These are phyloP conservation scores for Neurospora sp. DNA, from an alignment of 495 filamentous ascomycete genomes.

Conservation along the genomic window DNA sequence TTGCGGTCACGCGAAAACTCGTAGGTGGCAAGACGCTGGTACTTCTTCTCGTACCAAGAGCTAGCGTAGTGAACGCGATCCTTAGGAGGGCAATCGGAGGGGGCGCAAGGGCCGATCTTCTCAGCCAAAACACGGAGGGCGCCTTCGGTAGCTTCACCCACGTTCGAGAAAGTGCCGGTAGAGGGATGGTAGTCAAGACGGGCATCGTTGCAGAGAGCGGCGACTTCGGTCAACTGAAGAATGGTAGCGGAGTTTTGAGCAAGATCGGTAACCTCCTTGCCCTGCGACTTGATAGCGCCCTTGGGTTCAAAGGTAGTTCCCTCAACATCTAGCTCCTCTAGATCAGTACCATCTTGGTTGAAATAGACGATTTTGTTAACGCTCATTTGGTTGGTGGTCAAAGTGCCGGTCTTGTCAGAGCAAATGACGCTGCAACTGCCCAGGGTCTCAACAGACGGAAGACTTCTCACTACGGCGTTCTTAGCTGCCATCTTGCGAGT, in stretches of 20 bases:
- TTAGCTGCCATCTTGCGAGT: slow-evolving; percentile 98
- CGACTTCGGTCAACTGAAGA: slow-evolving; percentile 72
- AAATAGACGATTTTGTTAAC: slow-evolving; percentile 87
- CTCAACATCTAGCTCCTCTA: slow-evolving; percentile 86
- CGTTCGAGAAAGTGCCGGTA: slow-evolving; percentile 61
- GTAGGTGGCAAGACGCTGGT: slow-evolving; percentile 71
- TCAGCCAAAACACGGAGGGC: slow-evolving; percentile 85
- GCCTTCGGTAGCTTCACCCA: slow-evolving; percentile 95
- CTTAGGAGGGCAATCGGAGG: slow-evolving; percentile 27
- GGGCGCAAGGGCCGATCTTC: slow-evolving; percentile 67
- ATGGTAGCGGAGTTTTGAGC: slow-evolving; percentile 70
- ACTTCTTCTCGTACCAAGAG: slow-evolving; percentile 69
- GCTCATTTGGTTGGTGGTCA: slow-evolving; percentile 99
- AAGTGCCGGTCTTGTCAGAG: slow-evolving; percentile 98
- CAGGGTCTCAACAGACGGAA: slow-evolving; percentile 94
- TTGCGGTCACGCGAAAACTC: slow-evolving; percentile 98
- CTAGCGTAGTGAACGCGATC: slow-evolving; percentile 69
- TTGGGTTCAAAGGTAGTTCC: slow-evolving; percentile 88
- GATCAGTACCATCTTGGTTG: slow-evolving; percentile 54
- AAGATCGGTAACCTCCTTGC: slow-evolving; percentile 58
- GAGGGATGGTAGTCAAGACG: slow-evolving; percentile 72
- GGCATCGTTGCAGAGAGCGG: slow-evolving; percentile 85
- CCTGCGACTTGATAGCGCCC: slow-evolving; percentile 57
- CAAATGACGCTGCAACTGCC: slow-evolving; percentile 99
- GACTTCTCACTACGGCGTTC: slow-evolving; percentile 90